These are phyloP conservation scores for Bipolaris cookei DNA, from an alignment of 2,329 filamentous ascomycete genomes.

Conservation along the genomic window DNA sequence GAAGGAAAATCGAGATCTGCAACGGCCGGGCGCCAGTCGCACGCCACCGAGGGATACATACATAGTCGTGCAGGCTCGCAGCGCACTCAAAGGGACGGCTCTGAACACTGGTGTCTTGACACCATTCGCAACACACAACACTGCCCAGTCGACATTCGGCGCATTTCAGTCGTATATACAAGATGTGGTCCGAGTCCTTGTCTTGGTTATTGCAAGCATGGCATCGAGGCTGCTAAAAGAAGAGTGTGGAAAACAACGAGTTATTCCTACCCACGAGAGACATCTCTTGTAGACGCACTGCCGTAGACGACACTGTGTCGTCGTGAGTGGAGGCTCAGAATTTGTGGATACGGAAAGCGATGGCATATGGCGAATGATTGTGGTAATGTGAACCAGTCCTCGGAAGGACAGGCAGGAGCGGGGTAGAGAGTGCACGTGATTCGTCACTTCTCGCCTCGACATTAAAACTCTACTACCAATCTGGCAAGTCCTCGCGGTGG, in stretches of 20 bases:
- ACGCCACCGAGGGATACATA: neutral
- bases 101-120: neutral
- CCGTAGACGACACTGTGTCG: no score
- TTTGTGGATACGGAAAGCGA: neutral
- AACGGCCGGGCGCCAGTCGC: neutral
- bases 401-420: constrained; percentile 6
- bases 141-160: neutral
- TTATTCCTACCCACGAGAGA: neutral
- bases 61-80: neutral
- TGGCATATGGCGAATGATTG: neutral
- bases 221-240: neutral
- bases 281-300: neutral
- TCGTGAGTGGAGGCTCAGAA: neutral
- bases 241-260: neutral
- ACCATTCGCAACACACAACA: neutral
- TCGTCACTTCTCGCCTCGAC: neutral
- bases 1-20: neutral
- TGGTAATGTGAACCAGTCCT: neutral
- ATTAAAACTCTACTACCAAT: constrained; percentile 22
- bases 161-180: neutral
- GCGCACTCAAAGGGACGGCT: neutral
- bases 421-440: constrained; percentile 22
- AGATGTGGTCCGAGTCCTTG: neutral
- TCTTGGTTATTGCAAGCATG: neutral
- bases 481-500: constrained; percentile 36